A percentile compares a stretch with the other conserved stretches of the same genome.
Evolutionary conservation across 208 protist genomes (phyloP).

Genomic region (Crithidia acanthocephali): DNA sequence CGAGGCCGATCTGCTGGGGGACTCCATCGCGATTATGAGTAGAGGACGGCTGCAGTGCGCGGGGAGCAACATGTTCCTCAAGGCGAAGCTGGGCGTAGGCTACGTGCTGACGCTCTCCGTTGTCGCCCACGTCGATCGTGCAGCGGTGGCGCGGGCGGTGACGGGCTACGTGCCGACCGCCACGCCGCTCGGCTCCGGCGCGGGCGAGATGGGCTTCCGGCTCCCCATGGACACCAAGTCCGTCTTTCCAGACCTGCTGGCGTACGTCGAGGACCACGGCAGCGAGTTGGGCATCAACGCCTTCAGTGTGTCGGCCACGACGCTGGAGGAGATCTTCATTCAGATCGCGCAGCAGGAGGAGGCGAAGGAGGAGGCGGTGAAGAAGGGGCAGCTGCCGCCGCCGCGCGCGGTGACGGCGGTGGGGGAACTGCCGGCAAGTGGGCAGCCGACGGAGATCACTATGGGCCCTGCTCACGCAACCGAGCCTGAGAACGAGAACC

Average conservation of each 20-base stretch:
- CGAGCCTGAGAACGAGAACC: not conserved
- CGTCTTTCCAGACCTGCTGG: slow-evolving; percentile 48
- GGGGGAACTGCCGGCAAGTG: not conserved
- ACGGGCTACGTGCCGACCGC: slow-evolving; percentile 32
- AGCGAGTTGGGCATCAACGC: slow-evolving; percentile 40
- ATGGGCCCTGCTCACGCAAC: not conserved
- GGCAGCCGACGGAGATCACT: not conserved
- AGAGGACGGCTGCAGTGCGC: slow-evolving; percentile 60
- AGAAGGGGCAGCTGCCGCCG: not conserved
- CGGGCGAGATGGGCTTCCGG: slow-evolving; percentile 44
- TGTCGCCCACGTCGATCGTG: slow-evolving; percentile 31
- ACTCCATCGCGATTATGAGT: slow-evolving; percentile 95
- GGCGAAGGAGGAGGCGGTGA: slow-evolving; percentile 25
- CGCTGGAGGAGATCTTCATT: slow-evolving; percentile 83
- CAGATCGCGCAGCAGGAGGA: slow-evolving; percentile 49
- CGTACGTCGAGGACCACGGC: slow-evolving; percentile 41
- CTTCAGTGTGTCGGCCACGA: slow-evolving; percentile 68
- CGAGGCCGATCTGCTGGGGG: slow-evolving; percentile 94
- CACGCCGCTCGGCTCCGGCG: slow-evolving; percentile 36
- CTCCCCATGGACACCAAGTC: slow-evolving; percentile 51
- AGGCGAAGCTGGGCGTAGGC: slow-evolving; percentile 58
- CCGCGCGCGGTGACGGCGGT: not conserved
- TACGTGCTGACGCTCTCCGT: slow-evolving; percentile 60
- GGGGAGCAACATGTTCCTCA: slow-evolving; percentile 69
- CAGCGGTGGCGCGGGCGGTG: slow-evolving; percentile 22